Percentiles rank a stretch among this genome's conserved stretches.
Evolutionary conservation across 2,329 filamentous ascomycete species (phyloP).

Genomic region (Leptosphaerulina australis): DNA sequence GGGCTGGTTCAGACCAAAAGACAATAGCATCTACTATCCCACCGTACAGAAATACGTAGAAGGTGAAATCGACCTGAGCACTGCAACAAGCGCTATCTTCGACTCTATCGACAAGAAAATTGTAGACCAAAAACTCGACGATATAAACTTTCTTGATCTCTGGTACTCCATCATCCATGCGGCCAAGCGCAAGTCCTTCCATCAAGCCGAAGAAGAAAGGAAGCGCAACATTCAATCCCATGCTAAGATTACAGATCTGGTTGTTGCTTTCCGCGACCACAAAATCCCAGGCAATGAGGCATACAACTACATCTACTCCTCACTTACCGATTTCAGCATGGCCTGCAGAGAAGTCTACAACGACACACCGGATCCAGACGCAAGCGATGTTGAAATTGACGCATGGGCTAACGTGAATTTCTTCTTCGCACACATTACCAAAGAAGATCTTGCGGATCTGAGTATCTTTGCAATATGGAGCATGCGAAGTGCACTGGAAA

Average conservation of each 20-base stretch:
- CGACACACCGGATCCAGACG: slow-evolving; percentile 32
- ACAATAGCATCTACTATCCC: slow-evolving; percentile 30
- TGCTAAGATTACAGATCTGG: slow-evolving; percentile 27
- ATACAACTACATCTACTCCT: slow-evolving; percentile 29
- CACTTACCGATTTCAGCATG: slow-evolving; percentile 32
- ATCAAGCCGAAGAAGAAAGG: slow-evolving; percentile 1
- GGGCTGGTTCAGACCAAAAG: slow-evolving; percentile 38
- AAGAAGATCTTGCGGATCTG: slow-evolving; percentile 21
- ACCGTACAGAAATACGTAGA: slow-evolving; percentile 33
- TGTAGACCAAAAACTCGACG: slow-evolving; percentile 22
- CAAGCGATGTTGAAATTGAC: slow-evolving; percentile 30
- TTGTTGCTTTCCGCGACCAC: slow-evolving; percentile 35
- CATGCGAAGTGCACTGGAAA: slow-evolving; percentile 39
- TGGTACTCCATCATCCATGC: slow-evolving; percentile 44
- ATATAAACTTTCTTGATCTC: slow-evolving; percentile 32
- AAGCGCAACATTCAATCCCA: slow-evolving; percentile 15
- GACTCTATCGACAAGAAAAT: slow-evolving; percentile 37
- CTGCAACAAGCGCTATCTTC: slow-evolving; percentile 27
- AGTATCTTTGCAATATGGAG: slow-evolving; percentile 39
- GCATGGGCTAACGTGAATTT: slow-evolving; percentile 43
- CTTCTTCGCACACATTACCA: slow-evolving; percentile 37
- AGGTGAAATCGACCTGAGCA: slow-evolving; percentile 21
- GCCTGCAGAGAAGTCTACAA: slow-evolving; percentile 40
- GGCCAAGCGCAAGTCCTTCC: slow-evolving; percentile 32
- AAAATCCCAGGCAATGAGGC: slow-evolving; percentile 25